Evolutionary conservation across 2,329 filamentous ascomycete species (phyloP), one percentile per base, ranked within the genome.

Genomic region (Beauveria brongniartii): DNA sequence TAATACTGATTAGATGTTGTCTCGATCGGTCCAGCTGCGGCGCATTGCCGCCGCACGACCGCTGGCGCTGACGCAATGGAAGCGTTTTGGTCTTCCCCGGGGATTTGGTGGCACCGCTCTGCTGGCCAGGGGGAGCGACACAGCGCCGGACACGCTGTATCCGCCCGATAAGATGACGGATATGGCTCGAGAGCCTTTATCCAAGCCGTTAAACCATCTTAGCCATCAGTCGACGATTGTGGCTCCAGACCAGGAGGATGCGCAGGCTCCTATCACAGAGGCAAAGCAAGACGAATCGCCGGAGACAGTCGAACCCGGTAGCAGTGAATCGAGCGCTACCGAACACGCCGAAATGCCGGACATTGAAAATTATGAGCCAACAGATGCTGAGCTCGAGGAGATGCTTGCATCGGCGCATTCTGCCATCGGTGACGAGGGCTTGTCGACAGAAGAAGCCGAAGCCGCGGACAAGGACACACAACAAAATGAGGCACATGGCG

Each of bases 81-180:
- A 52, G 8, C 14, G 22, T 18, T 3, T 18, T 8, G 51, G 24
- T 34, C 8, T 40, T 10, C 18, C 26, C 40, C 22, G 51, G 18
- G 12, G 14, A 6, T 41, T 61, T 12, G 16, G 43, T 43, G 44
- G 43, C 8, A 48, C 51, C 7, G 43, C 60, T 46, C 41, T 47
- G 46, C 18, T 28, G 28, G 30, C 37, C 28, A 44, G 54, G 18
- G 40, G 48, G n/a, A 12, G 26, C 8, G 24, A 61, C 12, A 20
- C 20, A 7, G n/a, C 54, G n/a, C 26, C 53, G 12, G 20, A 59
- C n/a, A 52, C 43, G 6, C 58, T 55, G 4, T 50, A 50, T 34
- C 63, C 65, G 57, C 66, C 68, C 18, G 64, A 65, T n/a, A 66
- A 64, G 53, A 65, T 69, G 44, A 68, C 70, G n/a, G 63, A 65